Percentiles rank a stretch among this genome's conserved stretches.
Conservation (phyloP, 2,329 filamentous ascomycete species). For the Pseudocercospora vitis region DNA sequence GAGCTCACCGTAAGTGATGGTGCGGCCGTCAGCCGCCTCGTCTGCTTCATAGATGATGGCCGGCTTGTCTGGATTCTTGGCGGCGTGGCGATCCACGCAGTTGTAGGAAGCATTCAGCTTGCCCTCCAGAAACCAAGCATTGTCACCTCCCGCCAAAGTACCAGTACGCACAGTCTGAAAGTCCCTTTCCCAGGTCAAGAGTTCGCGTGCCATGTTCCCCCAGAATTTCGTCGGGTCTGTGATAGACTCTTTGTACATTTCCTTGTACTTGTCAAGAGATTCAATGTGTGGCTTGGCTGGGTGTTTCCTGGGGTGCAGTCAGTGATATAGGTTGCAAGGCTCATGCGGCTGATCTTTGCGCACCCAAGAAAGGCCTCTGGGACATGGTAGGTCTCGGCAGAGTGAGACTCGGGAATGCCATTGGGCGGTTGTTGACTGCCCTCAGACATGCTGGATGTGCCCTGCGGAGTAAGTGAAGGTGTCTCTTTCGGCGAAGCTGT, state of each 20-base stretch:
- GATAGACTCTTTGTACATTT: slow-evolving; percentile 79
- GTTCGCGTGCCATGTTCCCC: slow-evolving; percentile 79
- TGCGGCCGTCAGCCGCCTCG: slow-evolving; percentile 81
- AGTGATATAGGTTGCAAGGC: slow-evolving; percentile 18
- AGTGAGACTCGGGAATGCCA: slow-evolving; percentile 31
- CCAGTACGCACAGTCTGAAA: slow-evolving; percentile 87
- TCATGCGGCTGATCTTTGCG: no score
- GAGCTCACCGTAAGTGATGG: slow-evolving; percentile 89
- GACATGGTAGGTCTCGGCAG: slow-evolving; percentile 33
- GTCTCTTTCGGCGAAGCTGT: not conserved
- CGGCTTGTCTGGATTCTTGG: slow-evolving; percentile 86
- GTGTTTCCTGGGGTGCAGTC: slow-evolving; percentile 58
- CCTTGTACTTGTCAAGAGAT: slow-evolving; percentile 62
- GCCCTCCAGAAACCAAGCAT: slow-evolving; percentile 92
- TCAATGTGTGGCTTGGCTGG: slow-evolving; percentile 60
- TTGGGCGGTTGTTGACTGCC: slow-evolving; percentile 22
- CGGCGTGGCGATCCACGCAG: slow-evolving; percentile 94
- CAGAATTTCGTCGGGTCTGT: slow-evolving; percentile 87
- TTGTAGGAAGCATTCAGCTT: slow-evolving; percentile 95
- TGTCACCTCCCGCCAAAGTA: slow-evolving; percentile 75
- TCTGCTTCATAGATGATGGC: slow-evolving; percentile 99
- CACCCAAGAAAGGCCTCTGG: slow-evolving; percentile 43
- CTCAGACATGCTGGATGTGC: slow-evolving; percentile 27
- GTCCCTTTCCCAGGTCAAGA: slow-evolving; percentile 85
- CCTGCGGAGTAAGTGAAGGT: not conserved